A percentile compares a stretch with the other conserved stretches of the same genome.
These are phyloP conservation scores for Casuarina cunninghamiana DNA, from an alignment of 306 rosid species.

Conservation along the genomic window DNA sequence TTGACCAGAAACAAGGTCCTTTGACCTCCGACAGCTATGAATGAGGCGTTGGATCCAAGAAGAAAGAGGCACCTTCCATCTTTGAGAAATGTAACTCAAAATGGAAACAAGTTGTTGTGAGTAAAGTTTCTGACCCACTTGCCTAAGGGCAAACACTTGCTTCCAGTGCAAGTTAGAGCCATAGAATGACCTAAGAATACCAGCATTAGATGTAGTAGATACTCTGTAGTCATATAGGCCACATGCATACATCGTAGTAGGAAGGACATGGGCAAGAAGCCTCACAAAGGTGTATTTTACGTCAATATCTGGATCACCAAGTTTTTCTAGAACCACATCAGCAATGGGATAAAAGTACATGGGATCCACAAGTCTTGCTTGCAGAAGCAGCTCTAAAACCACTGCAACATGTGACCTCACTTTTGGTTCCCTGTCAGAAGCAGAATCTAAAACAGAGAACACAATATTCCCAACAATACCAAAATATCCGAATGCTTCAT, in stretches of 20 bases:
- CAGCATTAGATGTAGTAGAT: slow-evolving; percentile 45
- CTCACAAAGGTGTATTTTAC: slow-evolving; percentile 61
- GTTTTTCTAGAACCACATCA: slow-evolving; percentile 77
- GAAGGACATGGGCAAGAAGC: slow-evolving; percentile 71
- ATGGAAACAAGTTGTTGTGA: slow-evolving; percentile 87
- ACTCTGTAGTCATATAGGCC: slow-evolving; percentile 65
- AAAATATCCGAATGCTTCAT: slow-evolving; percentile 47
- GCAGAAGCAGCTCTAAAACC: slow-evolving; percentile 76
- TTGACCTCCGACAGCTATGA: slow-evolving; percentile 70
- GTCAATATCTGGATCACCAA: slow-evolving; percentile 81
- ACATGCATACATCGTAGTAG: slow-evolving; percentile 72
- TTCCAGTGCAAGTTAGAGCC: slow-evolving; percentile 80
- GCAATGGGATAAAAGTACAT: slow-evolving; percentile 65
- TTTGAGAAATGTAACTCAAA: slow-evolving; percentile 87
- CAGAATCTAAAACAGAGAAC: slow-evolving; percentile 65
- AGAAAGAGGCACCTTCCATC: slow-evolving; percentile 95
- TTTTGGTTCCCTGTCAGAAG: slow-evolving; percentile 79
- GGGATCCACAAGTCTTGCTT: slow-evolving; percentile 78
- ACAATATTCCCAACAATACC: slow-evolving; percentile 57
- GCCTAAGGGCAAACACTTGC: slow-evolving; percentile 85
- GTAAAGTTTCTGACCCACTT: slow-evolving; percentile 75
- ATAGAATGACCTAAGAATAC: slow-evolving; percentile 42
- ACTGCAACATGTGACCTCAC: slow-evolving; percentile 76
- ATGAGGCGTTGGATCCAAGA: slow-evolving; percentile 94
- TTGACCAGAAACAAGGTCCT: slow-evolving; percentile 54